Conservation (phyloP, 2,329 filamentous ascomycete genomes). For the Exophiala lecanii-corni region DNA sequence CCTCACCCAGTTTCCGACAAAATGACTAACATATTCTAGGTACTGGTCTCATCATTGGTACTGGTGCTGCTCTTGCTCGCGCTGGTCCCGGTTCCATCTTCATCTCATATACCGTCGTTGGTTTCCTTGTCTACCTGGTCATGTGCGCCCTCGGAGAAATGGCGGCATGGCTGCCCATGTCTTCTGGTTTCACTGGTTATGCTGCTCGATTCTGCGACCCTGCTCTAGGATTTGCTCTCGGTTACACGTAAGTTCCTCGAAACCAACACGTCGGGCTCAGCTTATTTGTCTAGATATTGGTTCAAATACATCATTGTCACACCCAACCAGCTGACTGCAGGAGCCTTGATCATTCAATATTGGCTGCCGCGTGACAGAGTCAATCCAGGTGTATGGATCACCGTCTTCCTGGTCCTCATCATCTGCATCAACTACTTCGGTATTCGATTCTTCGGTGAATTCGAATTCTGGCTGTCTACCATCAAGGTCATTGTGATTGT, state of each 20-base stretch:
- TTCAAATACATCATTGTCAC: constrained; percentile 80
- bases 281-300: constrained; percentile 44
- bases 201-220: constrained; percentile 75
- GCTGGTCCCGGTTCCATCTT: constrained; percentile 74
- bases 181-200: constrained; percentile 76
- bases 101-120: constrained; percentile 71
- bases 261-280: background rate
- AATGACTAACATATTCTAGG: constrained; percentile 36
- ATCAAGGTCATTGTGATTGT: constrained; percentile 66
- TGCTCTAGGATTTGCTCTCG: constrained; percentile 72
- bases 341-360: constrained; percentile 71
- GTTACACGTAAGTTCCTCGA: constrained; percentile 55
- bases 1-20: background rate
- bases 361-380: constrained; percentile 64
- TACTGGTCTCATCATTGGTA: constrained; percentile 84
- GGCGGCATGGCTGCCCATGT: constrained; percentile 74
- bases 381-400: constrained; percentile 76
- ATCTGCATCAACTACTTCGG: constrained; percentile 66
- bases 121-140: constrained; percentile 83
- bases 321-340: constrained; percentile 78
- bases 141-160: constrained; percentile 87
- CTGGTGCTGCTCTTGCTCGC: constrained; percentile 59
- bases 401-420: constrained; percentile 62
- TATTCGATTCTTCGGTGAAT: constrained; percentile 66
- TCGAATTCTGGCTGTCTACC: constrained; percentile 55